Percentiles rank a stretch among this genome's conserved stretches.
These are phyloP conservation scores for Angophora floribunda DNA, from an alignment of 345 rosid species.

Conservation along the genomic window DNA sequence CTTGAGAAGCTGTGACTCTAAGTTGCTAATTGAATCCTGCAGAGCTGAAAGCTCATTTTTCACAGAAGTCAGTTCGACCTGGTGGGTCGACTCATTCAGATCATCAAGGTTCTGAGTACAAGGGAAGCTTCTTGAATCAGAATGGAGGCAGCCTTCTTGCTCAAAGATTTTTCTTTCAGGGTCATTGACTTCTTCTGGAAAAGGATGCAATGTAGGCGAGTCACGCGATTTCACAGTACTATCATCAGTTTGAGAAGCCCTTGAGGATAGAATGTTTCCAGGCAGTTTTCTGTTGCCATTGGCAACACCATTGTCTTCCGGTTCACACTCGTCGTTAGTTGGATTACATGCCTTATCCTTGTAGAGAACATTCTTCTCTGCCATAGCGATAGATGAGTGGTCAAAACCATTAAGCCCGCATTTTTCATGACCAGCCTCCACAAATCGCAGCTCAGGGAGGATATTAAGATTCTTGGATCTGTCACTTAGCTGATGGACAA, in stretches of 20 bases:
- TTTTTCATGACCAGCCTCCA: not conserved
- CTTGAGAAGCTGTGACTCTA: slow-evolving; percentile 53
- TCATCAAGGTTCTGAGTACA: slow-evolving; percentile 5
- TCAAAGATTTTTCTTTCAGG: slow-evolving; percentile 19
- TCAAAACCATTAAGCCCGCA: not conserved
- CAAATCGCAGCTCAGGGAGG: slow-evolving; percentile 4
- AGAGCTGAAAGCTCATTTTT: slow-evolving; percentile 41
- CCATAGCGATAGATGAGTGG: not conserved
- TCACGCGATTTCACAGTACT: slow-evolving; percentile 18
- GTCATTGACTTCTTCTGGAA: slow-evolving; percentile 17
- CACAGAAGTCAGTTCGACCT: slow-evolving; percentile 45
- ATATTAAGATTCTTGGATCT: slow-evolving; percentile 2
- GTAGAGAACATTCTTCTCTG: slow-evolving; percentile 6
- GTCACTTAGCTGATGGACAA: slow-evolving; percentile 8
- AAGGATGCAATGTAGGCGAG: slow-evolving; percentile 22
- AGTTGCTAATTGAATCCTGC: slow-evolving; percentile 48
- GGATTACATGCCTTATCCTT: slow-evolving; percentile 5
- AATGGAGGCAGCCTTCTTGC: slow-evolving; percentile 9
- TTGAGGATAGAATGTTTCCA: not conserved
- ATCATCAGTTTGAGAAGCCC: slow-evolving; percentile 12
- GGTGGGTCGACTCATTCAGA: slow-evolving; percentile 37
- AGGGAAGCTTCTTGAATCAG: not conserved
- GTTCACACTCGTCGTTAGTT: not conserved
- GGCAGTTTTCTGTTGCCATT: slow-evolving; percentile 13
- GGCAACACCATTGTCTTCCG: slow-evolving; percentile 11